A percentile compares a stretch with the other conserved stretches of the same genome.
Conservation (phyloP, 2,329 filamentous ascomycete species). For the Ophiostoma tasmaniense region DNA sequence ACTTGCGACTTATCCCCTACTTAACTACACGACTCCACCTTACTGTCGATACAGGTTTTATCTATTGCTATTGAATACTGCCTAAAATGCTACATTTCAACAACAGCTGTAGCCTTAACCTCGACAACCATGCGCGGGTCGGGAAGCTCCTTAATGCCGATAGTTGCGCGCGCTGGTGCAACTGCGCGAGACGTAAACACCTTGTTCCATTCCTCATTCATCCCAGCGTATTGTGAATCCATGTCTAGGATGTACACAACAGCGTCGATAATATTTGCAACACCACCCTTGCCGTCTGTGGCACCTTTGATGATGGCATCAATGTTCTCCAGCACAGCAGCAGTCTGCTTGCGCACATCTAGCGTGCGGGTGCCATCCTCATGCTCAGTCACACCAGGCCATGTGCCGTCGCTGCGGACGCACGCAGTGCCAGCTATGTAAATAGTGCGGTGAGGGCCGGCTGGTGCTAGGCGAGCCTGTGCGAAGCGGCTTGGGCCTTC, state of each 20-base stretch:
- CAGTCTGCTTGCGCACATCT: conserved; percentile 32
- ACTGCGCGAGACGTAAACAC: conserved; percentile 30
- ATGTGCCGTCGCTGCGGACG: conserved; percentile 29
- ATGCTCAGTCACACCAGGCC: conserved; percentile 30
- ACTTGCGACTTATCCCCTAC: no score
- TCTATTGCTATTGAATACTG: neutral
- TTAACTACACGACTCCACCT: no score
- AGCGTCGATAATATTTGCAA: conserved; percentile 33
- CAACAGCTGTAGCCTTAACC: conserved; percentile 27
- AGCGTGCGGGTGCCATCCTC: conserved; percentile 28
- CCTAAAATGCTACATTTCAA: conserved; percentile 20
- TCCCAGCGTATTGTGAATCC: conserved; percentile 34
- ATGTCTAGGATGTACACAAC: conserved; percentile 36
- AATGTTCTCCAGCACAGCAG: conserved; percentile 31
- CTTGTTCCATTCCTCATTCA: conserved; percentile 41
- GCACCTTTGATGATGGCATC: conserved; percentile 32
- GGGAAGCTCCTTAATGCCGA: conserved; percentile 28
- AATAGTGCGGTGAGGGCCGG: conserved; percentile 29
- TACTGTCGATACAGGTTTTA: neutral
- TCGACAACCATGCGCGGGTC: conserved; percentile 29
- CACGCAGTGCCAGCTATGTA: conserved; percentile 34
- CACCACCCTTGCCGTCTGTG: conserved; percentile 28
- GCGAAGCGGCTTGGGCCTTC: conserved; percentile 27
- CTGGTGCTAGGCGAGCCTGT: conserved; percentile 30
- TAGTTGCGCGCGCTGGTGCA: conserved; percentile 31